These are phyloP conservation scores for Cladosporium sp. DNA, from an alignment of 2,329 filamentous ascomycete species.

Conservation along the genomic window DNA sequence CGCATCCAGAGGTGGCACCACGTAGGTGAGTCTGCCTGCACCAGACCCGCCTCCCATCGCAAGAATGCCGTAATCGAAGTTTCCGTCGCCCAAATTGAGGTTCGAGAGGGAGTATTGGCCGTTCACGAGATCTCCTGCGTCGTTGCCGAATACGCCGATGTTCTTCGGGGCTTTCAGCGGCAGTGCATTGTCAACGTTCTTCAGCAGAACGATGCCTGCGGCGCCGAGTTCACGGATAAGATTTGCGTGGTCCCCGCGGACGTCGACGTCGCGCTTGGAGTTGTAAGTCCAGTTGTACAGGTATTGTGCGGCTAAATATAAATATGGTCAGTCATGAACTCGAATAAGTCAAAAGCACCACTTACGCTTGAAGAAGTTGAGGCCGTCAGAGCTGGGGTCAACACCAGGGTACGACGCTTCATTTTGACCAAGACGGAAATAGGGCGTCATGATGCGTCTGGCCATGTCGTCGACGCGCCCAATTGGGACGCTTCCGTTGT, in stretches of 20 bases:
- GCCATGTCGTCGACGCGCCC: slow-evolving; percentile 55
- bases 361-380: slow-evolving; percentile 14
- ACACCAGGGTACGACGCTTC: slow-evolving; percentile 36
- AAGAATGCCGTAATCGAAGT: slow-evolving; percentile 39
- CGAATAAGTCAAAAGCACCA: not conserved
- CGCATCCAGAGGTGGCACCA: slow-evolving; percentile 38
- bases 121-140: slow-evolving; percentile 40
- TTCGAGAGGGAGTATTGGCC: slow-evolving; percentile 36
- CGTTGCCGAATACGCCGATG: slow-evolving; percentile 35
- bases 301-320: slow-evolving; percentile 11
- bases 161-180: slow-evolving; percentile 45
- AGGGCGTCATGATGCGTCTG: slow-evolving; percentile 43
- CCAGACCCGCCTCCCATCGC: slow-evolving; percentile 38
- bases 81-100: slow-evolving; percentile 17
- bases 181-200: slow-evolving; percentile 45
- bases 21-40: slow-evolving; percentile 33
- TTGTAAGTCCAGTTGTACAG: slow-evolving; percentile 30
- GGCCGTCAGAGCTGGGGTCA: slow-evolving; percentile 26
- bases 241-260: slow-evolving; percentile 30
- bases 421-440: slow-evolving; percentile 51
- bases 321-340: not conserved
- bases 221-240: slow-evolving; percentile 37
- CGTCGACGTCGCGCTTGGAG: slow-evolving; percentile 28
- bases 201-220: slow-evolving; percentile 39
- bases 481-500: slow-evolving; percentile 45